Base-by-base conservation (phyloP, 225 moss, liverwort and hornwort species). In the Antitrichia curtipendula region DNA sequence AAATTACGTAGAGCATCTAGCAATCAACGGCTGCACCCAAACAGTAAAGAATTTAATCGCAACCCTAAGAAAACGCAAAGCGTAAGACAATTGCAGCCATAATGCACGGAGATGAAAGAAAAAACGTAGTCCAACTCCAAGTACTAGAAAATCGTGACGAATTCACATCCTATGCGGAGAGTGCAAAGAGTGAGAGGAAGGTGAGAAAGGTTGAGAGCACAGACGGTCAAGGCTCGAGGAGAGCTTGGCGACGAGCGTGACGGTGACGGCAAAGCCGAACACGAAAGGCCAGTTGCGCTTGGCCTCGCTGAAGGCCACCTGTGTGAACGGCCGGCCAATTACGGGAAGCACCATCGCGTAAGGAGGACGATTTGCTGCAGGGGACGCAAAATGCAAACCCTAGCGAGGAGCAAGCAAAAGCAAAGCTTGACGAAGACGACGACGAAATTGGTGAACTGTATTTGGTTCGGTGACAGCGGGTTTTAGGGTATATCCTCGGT, bases 241-340 rank as follows among this genome's bases (percentile, higher is more conserved):
- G 60, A 96, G 91, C 91, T 94, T 96, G 64, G 84, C 14, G 20
- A 96, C 56, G 47, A 87, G 47, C 34, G 64, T 14, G 38, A 95
- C 3, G 77, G 91, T 93, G 82, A 89, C 60, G 38, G 52, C 94
- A 80, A 95, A 94, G 74, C 96, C 96, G 16, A 89, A 20, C 32
- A 95, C 34, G 90, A 96, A 96, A 61, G 96, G 96, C 95, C 94
- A 95, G 84, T 95, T 94, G 64, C 95, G 92, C 93, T 94, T 95
- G 87, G 90, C 94, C 86, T 96, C 95, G 49, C 82, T 59, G 18
- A 90, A 66, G 74, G 49, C n/a, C n/a, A 96, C 96, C 86, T 91
- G 90, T 32, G 86, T 10, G 56, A 96, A 12, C 59, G 95, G 93
- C 85, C 95, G 91, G 80, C 95, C 96, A 52, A 95, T 84, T 21